phyloP scores from a whole-genome alignment of 1,284 basidiomycete genomes.

The Ganoderma leucocontextum region DNA sequence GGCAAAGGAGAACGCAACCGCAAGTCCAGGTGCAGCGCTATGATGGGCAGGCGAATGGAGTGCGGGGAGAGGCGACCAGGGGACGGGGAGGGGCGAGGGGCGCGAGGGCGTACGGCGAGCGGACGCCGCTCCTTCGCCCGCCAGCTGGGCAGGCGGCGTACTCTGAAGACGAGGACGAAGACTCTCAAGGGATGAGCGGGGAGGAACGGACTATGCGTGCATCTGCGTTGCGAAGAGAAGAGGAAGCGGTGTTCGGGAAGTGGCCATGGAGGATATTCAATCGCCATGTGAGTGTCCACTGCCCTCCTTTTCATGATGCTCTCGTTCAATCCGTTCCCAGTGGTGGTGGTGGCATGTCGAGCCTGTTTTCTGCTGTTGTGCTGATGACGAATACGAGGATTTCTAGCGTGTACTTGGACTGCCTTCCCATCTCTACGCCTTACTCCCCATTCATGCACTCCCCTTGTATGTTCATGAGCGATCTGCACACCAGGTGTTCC shows the following conservation, averaged over 20 bases:
- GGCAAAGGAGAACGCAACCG: conserved; percentile 26
- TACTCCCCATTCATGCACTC: conserved; percentile 13
- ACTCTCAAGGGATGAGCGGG: conserved; percentile 26
- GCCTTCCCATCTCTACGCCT: not conserved
- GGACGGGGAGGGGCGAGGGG: conserved; percentile 16
- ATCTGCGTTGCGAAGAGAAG: conserved; percentile 43
- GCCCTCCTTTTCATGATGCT: conserved; percentile 15
- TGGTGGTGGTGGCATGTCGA: conserved; percentile 85
- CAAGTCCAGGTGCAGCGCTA: conserved; percentile 10
- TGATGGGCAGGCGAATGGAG: conserved; percentile 7
- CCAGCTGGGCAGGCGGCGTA: conserved; percentile 23
- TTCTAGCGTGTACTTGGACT: conserved; percentile 26
- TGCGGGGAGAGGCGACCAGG: conserved; percentile 7
- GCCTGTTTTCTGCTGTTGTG: conserved; percentile 64
- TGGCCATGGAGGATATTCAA: conserved; percentile 76
- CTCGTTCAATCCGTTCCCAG: conserved; percentile 45
- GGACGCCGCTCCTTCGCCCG: conserved; percentile 42
- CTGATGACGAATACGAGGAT: conserved; percentile 47
- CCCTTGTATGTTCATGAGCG: conserved; percentile 1
- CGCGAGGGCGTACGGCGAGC: conserved; percentile 38
- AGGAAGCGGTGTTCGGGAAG: conserved; percentile 60
- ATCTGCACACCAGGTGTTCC: conserved; percentile 4
- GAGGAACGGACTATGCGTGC: conserved; percentile 43
- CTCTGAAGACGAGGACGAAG: conserved; percentile 32
- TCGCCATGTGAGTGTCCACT: conserved; percentile 60